phyloP scores from a whole-genome alignment of 495 filamentous ascomycete genomes.

The Neurospora hispaniola region DNA sequence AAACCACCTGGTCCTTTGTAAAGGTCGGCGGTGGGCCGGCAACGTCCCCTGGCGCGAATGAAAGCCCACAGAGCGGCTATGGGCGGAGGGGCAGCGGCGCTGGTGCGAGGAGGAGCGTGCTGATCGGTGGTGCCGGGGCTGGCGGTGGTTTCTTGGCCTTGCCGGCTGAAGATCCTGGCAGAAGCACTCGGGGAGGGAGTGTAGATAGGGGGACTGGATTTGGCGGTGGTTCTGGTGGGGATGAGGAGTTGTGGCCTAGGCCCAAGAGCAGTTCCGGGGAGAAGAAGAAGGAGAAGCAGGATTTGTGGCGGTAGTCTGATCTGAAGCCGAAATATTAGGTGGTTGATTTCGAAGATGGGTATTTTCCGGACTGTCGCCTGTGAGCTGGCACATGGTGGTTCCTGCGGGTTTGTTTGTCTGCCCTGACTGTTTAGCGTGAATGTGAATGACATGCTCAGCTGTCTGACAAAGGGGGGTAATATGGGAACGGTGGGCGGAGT shows the following conservation, averaged over 20 bases:
- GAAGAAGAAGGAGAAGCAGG: slow-evolving; percentile 31
- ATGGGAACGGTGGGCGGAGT: neutral
- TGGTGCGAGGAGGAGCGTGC: slow-evolving; percentile 35
- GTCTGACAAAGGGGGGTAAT: neutral
- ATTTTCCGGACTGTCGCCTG: neutral
- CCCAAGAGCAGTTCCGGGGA: slow-evolving; percentile 29
- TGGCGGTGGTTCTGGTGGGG: slow-evolving; percentile 6
- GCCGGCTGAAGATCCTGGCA: slow-evolving; percentile 31
- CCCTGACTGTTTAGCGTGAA: neutral
- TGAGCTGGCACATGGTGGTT: neutral
- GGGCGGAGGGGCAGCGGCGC: slow-evolving; percentile 36
- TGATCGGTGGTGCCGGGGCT: slow-evolving; percentile 61
- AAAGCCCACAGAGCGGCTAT: slow-evolving; percentile 40
- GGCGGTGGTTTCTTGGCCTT: slow-evolving; percentile 77
- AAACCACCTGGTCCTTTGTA: slow-evolving; percentile 69
- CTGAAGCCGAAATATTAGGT: neutral
- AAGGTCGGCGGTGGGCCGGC: slow-evolving; percentile 21
- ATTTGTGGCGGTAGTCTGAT: slow-evolving; percentile 31
- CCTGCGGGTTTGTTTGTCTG: neutral
- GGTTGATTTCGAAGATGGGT: neutral
- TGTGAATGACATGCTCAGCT: neutral
- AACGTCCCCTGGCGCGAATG: slow-evolving; percentile 5
- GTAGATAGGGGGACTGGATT: slow-evolving; percentile 1
- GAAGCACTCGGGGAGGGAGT: neutral
- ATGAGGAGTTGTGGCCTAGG: slow-evolving; percentile 31